A percentile compares a stretch with the other conserved stretches of the same genome.
Evolutionary conservation across 2,329 filamentous ascomycete genomes (phyloP).

Genomic region (Aspergillus spinulosporus): DNA sequence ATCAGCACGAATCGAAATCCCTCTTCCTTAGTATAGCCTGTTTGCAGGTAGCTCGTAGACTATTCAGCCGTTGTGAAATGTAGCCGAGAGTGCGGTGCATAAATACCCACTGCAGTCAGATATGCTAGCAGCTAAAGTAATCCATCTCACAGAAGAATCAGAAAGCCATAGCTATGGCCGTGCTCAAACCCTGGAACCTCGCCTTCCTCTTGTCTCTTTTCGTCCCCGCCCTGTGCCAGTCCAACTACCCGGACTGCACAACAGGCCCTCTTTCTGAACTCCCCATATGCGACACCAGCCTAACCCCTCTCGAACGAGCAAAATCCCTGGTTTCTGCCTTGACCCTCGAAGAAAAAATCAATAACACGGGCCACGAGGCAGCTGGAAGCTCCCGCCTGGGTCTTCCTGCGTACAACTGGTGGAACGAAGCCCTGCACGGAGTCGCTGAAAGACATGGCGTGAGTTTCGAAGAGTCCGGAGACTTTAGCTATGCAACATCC

Average conservation of each 20-base stretch:
- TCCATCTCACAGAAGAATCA: too few species aligned
- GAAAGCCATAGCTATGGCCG: neutral
- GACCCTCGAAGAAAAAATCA: neutral
- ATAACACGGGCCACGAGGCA: neutral
- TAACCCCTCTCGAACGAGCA: neutral
- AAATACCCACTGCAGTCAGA: too few species aligned
- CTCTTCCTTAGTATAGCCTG: neutral
- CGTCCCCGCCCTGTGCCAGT: neutral
- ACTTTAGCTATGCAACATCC: neutral
- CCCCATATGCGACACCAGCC: neutral
- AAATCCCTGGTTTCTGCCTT: neutral
- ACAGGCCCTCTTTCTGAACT: neutral
- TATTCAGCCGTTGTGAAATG: too few species aligned
- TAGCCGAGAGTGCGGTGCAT: too few species aligned
- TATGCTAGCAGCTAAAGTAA: too few species aligned
- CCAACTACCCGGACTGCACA: neutral
- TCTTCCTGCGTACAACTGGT: neutral
- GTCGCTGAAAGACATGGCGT: neutral
- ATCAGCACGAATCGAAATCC: too few species aligned
- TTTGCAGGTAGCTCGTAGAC: too few species aligned
- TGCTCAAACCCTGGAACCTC: neutral
- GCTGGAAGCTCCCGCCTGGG: neutral
- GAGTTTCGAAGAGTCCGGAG: neutral
- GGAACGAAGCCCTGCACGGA: slow-evolving; percentile 3
- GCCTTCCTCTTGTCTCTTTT: neutral